These are phyloP conservation scores for Hygrophorus pudorinus DNA, from an alignment of 768 basidiomycete species.

Conservation along the genomic window DNA sequence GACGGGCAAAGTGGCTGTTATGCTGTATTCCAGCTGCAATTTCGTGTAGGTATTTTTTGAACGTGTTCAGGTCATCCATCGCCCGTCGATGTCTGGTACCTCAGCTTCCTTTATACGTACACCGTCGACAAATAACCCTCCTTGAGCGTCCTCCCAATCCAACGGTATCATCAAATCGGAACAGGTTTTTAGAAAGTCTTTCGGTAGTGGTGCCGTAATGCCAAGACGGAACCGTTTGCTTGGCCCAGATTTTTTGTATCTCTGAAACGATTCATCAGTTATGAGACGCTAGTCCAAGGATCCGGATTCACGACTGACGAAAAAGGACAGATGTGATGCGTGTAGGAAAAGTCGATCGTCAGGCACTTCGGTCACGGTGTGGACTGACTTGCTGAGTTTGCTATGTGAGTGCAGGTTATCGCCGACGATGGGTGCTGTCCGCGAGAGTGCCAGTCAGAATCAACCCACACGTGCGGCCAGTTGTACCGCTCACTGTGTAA, in stretches of 20 bases:
- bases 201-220: conserved; percentile 48
- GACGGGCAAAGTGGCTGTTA: not conserved
- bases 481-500: conserved; percentile 1
- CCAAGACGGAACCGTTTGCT: conserved; percentile 42
- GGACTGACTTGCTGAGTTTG: conserved; percentile 13
- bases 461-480: not conserved
- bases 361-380: conserved; percentile 21
- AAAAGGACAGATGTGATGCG: conserved; percentile 45
- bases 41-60: conserved; percentile 2
- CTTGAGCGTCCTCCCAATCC: conserved; percentile 23
- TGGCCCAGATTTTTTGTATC: conserved; percentile 33
- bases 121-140: conserved; percentile 40
- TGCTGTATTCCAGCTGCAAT: not conserved
- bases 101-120: conserved; percentile 21
- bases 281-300: not conserved
- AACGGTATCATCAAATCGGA: conserved; percentile 33
- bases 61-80: conserved; percentile 13
- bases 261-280: conserved; percentile 22
- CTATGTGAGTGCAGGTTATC: conserved; percentile 42
- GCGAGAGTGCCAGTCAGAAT: too few relatives aligned
- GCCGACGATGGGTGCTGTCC: conserved; percentile 56
- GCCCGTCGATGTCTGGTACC: conserved; percentile 29
- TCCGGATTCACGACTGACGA: conserved; percentile 31
- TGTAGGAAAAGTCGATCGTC: conserved; percentile 50
- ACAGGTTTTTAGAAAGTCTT: conserved; percentile 45